Base-by-base conservation (phyloP, 306 rosid species). In the Parietaria judaica region DNA sequence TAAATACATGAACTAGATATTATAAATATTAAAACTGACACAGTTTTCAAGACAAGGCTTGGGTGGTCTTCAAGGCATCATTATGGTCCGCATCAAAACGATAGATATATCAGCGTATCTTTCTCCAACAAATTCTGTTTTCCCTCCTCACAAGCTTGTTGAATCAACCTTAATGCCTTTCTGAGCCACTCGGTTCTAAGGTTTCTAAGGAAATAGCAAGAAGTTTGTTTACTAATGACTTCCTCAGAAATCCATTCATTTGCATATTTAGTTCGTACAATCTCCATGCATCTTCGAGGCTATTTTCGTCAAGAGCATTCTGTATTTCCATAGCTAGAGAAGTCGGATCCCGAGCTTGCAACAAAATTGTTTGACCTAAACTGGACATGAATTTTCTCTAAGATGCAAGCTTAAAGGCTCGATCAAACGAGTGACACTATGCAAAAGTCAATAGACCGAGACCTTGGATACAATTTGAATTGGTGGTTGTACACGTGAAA, bases 231-330 rank as follows among this genome's bases (percentile, higher is more conserved):
- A 90, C 65, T 54, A 87, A 74, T 64, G 83, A 84, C 72, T 83
- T 90, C 74, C 94, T 79, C 36, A 94, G 94, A 66, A 87, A 87
- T 8, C 97, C 97, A 50, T 83, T 90, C 82, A 84, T 74, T 59
- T 77, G 79, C 84, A 84, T 70, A 76, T 84, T 88, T 69, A 77
- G 90, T 73, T 87, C 80, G 65, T 80, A 77, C 61, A 90, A 83
- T 63, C 79, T 83, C 95, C 95, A 90, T 16, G 81, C 76, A 77
- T 83, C 78, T 36, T 76, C 74, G 53, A 83, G 79, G 63, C 77
- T 81, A 65, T 67, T 60, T 37, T 61, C 88, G 7, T 51, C 52
- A 15, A 90, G 70, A 61, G 90, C 83, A 58, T 75, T 67, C 52
- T 81, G 76, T 70, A 87, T 83, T 38, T 90, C 94, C 55, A 64